A percentile compares a stretch with the other conserved stretches of the same genome.
Evolutionary conservation across 331 rosid genomes (phyloP).

Genomic region (Cydonia oblonga): DNA sequence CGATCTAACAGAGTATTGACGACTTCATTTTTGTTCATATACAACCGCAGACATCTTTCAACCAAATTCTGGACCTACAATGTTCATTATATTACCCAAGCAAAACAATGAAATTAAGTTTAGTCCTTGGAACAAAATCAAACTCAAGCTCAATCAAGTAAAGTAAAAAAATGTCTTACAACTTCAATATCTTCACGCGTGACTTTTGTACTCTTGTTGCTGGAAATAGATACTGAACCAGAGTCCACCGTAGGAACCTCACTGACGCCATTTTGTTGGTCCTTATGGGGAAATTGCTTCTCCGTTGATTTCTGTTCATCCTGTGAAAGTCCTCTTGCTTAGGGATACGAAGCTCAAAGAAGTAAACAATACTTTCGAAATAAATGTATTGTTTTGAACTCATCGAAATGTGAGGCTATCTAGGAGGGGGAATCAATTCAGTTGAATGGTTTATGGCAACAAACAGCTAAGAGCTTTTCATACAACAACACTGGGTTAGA

Average conservation of each 20-base stretch:
- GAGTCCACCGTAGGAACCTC: neutral
- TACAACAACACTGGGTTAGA: neutral
- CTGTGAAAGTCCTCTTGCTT: neutral
- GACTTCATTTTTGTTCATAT: constrained; percentile 4
- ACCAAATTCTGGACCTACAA: constrained; percentile 14
- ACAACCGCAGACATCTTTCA: constrained; percentile 11
- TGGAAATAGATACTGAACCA: neutral
- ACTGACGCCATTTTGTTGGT: neutral
- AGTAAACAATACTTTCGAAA: neutral
- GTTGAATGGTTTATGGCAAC: neutral
- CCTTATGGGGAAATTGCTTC: neutral
- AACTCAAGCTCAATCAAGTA: neutral
- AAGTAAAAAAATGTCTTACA: neutral
- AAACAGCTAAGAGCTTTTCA: neutral
- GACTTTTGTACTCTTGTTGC: neutral
- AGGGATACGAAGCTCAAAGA: neutral
- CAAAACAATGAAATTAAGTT: neutral
- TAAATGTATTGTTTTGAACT: neutral
- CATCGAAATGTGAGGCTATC: neutral
- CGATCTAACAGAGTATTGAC: neutral
- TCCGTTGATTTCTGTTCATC: neutral
- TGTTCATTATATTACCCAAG: neutral
- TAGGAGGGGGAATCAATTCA: neutral
- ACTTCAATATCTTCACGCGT: constrained; percentile 7
- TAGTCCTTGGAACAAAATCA: neutral